Percentiles rank a stretch among this genome's conserved stretches.
Conservation (phyloP, 129 eudicot genomes). For the Tanacetum coccineum region DNA sequence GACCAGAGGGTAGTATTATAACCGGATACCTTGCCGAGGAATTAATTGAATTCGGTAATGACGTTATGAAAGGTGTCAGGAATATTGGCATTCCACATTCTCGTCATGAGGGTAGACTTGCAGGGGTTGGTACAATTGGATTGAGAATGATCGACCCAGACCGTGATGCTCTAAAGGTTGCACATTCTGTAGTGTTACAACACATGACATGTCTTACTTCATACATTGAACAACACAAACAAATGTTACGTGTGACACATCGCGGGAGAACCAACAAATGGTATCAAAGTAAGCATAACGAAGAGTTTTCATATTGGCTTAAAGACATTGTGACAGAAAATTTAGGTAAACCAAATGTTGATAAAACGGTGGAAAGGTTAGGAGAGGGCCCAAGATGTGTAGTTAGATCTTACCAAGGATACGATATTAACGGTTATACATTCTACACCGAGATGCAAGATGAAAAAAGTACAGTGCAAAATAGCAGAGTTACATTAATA, state of each 20-base stretch:
- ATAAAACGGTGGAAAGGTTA: neutral
- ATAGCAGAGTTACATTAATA: conserved; percentile 8
- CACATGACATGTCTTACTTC: neutral
- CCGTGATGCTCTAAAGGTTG: neutral
- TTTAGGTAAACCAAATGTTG: neutral
- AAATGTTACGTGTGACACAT: neutral
- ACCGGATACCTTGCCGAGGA: neutral
- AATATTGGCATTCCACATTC: neutral
- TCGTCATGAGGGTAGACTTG: neutral
- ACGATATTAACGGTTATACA: neutral
- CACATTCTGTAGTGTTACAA: neutral
- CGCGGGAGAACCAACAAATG: no score
- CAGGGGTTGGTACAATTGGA: neutral
- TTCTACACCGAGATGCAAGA: neutral
- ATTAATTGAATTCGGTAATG: neutral
- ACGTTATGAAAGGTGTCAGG: neutral
- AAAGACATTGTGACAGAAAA: neutral
- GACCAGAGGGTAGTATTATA: neutral
- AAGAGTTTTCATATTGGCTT: neutral
- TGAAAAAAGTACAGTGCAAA: neutral
- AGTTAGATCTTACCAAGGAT: conserved; percentile 1
- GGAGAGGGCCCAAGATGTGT: neutral
- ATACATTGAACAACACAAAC: neutral
- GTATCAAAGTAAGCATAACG: neutral
- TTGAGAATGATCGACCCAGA: neutral